Conservation (phyloP, 2,329 filamentous ascomycete species). For the Aplosporella prunicola region DNA sequence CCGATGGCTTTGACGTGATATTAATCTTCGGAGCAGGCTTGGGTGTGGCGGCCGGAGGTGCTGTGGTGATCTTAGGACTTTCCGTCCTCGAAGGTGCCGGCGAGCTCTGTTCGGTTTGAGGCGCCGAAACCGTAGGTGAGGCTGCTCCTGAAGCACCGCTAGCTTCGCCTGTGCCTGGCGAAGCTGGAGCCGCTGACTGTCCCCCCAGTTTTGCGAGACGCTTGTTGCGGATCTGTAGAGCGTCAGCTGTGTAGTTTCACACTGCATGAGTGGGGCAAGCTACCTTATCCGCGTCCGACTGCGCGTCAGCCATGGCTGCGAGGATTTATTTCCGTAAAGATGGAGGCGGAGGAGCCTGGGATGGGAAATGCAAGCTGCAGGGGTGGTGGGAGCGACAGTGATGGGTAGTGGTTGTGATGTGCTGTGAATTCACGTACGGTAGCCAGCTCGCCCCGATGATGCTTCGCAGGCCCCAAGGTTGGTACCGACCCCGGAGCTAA, state of each 20-base stretch:
- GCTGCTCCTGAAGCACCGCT: conserved; percentile 12
- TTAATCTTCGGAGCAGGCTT: conserved; percentile 25
- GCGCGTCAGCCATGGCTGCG: conserved; percentile 20
- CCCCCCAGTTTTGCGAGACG: conserved; percentile 54
- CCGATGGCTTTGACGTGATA: conserved; percentile 23
- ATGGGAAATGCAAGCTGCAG: conserved; percentile 19
- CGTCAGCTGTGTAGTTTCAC: conserved; percentile 20
- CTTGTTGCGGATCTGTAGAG: conserved; percentile 53
- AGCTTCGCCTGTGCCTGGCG: conserved; percentile 13
- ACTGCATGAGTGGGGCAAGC: conserved; percentile 1
- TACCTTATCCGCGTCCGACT: conserved; percentile 42
- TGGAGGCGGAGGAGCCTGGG: conserved; percentile 11
- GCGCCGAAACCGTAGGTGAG: conserved; percentile 4
- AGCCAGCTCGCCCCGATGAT: conserved; percentile 6
- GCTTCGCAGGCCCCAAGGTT: conserved; percentile 1
- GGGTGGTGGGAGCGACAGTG: background rate
- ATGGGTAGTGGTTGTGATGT: background rate
- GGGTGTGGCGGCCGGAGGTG: conserved; percentile 16
- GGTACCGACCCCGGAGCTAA: no score
- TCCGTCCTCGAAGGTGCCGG: conserved; percentile 5
- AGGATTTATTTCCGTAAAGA: background rate
- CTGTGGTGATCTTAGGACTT: conserved; percentile 13
- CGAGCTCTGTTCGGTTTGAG: conserved; percentile 9
- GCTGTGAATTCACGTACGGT: no score
- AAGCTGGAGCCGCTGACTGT: conserved; percentile 12